Evolutionary conservation across 495 filamentous ascomycete species (phyloP), one percentile per base, ranked within the genome.

Genomic region (Talaromyces thailandensis): DNA sequence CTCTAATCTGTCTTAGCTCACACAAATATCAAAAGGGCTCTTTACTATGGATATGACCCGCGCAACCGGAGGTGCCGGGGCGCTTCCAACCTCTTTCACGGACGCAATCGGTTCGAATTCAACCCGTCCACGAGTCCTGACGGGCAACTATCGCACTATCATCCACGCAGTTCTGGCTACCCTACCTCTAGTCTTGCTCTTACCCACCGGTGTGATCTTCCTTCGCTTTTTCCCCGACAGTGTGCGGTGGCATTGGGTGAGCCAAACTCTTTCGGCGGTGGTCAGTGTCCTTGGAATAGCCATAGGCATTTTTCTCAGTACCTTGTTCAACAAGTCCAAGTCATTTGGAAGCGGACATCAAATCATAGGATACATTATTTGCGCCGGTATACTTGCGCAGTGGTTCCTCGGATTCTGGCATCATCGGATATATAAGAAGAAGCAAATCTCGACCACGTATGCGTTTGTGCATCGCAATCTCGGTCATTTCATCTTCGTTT

Each of bases 261-360:
- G 78, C 45, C 79, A 84, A 64, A 66, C 52, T 2, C 11, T 82
- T 25, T 80, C 76, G 16, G 50, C 79, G 6, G 63, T 72, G 29
- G 56, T 84, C 14, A 74, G 76, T 7, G 45, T 83, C 1, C 66
- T 79, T 28, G 85, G 81, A 5, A 66, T 79, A 25, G 74, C 75
- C 1, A 68, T 82, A 6, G 86, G 85, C 0, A 70, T 86, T 7
- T 68, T 77, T 26, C 68, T 81, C 29, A 79, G 79, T 55, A 68
- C 65, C 32, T 64, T 75, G 64, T 84, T 86, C 66, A 81, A 84
- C 62, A 70, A 78, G 79, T 80, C 81, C 37, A 79, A 80, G 62
- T 69, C 75, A 21, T 80, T 79, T 69, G 73, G 73, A 53, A 78
- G 77, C n/a, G 71, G 74, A 4, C 86, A 88, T 66, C 86, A 88